phyloP scores from a whole-genome alignment of 176 grass and related monocot genomes.

The Oryza punctata region DNA sequence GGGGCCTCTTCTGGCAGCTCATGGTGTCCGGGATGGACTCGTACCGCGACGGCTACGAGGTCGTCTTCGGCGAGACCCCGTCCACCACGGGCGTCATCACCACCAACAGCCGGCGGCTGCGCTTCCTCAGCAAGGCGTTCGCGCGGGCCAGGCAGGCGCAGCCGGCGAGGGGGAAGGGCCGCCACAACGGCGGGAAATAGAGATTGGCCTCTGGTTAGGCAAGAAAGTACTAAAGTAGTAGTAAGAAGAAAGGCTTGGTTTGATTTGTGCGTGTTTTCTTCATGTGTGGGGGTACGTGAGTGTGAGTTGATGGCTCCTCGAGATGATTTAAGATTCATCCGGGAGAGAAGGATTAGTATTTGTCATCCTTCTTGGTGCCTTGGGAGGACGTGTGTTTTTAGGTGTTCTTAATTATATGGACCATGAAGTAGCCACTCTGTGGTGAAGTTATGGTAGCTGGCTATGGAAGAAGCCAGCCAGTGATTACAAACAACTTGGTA shows the following conservation, averaged over 20 bases:
- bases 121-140: conserved; percentile 45
- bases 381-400: conserved; percentile 5
- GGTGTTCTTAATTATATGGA: conserved; percentile 20
- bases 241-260: neutral
- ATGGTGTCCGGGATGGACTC: conserved; percentile 81
- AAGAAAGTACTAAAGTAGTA: too few species aligned
- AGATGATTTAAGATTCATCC: conserved; percentile 90
- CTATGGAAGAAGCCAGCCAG: neutral
- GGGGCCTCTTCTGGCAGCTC: conserved; percentile 91
- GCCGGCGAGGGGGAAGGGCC: conserved; percentile 28
- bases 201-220: neutral
- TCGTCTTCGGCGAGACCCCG: conserved; percentile 57
- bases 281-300: neutral
- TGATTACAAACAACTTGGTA: neutral
- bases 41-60: conserved; percentile 83
- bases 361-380: conserved; percentile 24
- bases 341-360: conserved; percentile 46
- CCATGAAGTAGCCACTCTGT: conserved; percentile 16
- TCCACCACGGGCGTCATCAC: conserved; percentile 72
- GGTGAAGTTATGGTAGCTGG: conserved; percentile 10
- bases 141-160: conserved; percentile 28
- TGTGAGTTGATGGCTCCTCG: conserved; percentile 45
- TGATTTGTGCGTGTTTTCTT: neutral
- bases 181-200: conserved; percentile 19
- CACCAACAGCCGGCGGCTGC: conserved; percentile 56